Conservation (phyloP, 805 yeast species). For the Candida quercuum region DNA sequence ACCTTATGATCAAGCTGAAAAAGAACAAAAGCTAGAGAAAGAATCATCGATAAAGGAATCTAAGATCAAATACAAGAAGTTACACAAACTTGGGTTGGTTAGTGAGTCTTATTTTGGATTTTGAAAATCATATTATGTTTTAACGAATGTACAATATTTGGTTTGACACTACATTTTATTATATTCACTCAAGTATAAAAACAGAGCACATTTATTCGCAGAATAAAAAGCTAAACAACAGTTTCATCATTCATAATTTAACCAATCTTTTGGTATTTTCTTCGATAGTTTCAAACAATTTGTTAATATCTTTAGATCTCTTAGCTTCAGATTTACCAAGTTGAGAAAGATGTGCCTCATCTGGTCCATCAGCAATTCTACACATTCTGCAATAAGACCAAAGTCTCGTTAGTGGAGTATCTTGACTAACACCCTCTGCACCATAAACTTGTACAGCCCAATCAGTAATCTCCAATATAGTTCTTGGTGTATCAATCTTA, state of each 20-base stretch:
- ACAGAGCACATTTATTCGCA: no score
- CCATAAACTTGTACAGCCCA: conserved; percentile 64
- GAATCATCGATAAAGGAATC: conserved; percentile 34
- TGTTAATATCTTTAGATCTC: conserved; percentile 30
- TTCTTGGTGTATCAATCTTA: conserved; percentile 56
- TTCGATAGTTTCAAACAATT: conserved; percentile 22
- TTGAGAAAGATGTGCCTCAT: conserved; percentile 58
- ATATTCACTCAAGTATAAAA: no score
- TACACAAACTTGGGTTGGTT: conserved; percentile 50
- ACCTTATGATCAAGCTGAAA: conserved; percentile 57
- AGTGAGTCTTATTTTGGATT: conserved; percentile 50
- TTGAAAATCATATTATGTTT: conserved; percentile 12
- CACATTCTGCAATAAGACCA: conserved; percentile 50
- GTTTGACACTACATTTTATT: no score
- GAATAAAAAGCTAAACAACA: no score
- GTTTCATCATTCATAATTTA: conserved; percentile 13
- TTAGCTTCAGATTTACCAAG: conserved; percentile 45
- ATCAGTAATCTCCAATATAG: conserved; percentile 45
- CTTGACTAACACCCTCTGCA: conserved; percentile 61
- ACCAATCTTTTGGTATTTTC: conserved; percentile 14
- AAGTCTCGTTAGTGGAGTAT: conserved; percentile 49
- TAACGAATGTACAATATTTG: neutral
- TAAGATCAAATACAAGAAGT: conserved; percentile 39
- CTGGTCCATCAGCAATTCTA: conserved; percentile 67
- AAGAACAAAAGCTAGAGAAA: conserved; percentile 28